Evolutionary conservation across 805 yeast species (phyloP).

Genomic region (Isabelozyma rhagii): DNA sequence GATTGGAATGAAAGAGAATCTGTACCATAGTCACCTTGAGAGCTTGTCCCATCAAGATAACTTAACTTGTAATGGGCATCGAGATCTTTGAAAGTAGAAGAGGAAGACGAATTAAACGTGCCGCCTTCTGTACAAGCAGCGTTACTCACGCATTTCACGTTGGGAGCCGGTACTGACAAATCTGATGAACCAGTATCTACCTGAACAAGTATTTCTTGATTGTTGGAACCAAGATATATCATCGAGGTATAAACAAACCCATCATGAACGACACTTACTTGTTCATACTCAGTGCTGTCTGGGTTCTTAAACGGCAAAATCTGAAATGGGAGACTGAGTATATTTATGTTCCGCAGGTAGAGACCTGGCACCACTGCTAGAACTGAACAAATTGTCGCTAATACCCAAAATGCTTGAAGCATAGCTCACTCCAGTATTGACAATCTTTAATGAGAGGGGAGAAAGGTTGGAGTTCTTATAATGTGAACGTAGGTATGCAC

Average conservation of each 20-base stretch:
- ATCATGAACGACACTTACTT: neutral
- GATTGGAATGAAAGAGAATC: constrained; percentile 2
- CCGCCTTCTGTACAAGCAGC: constrained; percentile 24
- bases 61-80: constrained; percentile 15
- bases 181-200: constrained; percentile 29
- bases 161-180: constrained; percentile 17
- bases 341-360: neutral
- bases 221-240: constrained; percentile 18
- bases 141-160: neutral
- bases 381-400: neutral
- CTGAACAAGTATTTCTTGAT: constrained; percentile 15
- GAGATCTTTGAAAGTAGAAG: constrained; percentile 24
- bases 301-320: neutral
- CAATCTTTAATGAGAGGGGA: no score
- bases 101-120: constrained; percentile 28
- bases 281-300: neutral
- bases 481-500: no score
- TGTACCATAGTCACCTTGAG: constrained; percentile 48
- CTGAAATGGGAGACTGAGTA: neutral
- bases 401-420: neutral
- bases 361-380: neutral
- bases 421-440: neutral
- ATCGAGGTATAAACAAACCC: neutral
- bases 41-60: constrained; percentile 40
- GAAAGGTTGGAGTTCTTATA: no score